Evolutionary conservation across 1,284 basidiomycete genomes (phyloP).

Genomic region (Cerrena zonata): DNA sequence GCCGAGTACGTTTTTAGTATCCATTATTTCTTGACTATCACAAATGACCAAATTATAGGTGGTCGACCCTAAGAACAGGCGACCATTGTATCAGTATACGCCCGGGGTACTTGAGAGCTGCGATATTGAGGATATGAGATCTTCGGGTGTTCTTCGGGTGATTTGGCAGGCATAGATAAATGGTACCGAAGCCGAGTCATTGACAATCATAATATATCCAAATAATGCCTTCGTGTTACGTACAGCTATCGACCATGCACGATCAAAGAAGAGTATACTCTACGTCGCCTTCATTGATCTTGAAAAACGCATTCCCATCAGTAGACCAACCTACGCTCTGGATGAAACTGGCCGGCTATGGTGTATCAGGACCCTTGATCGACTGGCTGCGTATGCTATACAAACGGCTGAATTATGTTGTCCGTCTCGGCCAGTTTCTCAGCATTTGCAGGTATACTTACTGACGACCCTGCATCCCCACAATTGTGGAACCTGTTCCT

Average conservation of each 20-base stretch:
- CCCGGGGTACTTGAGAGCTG: too few relatives aligned
- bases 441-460: conserved; percentile 24
- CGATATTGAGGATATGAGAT: too few relatives aligned
- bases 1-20: too few relatives aligned
- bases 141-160: too few relatives aligned
- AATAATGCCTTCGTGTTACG: conserved; percentile 23
- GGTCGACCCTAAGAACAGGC: too few relatives aligned
- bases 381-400: conserved; percentile 30
- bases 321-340: conserved; percentile 27
- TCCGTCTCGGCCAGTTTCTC: conserved; percentile 20
- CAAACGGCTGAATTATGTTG: conserved; percentile 20
- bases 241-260: conserved; percentile 22
- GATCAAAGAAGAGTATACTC: conserved; percentile 11
- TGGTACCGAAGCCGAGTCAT: too few relatives aligned
- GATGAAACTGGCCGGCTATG: conserved; percentile 21
- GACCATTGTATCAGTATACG: too few relatives aligned
- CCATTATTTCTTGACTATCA: too few relatives aligned
- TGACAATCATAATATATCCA: too few relatives aligned
- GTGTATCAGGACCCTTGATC: conserved; percentile 23
- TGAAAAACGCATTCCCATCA: conserved; percentile 31
- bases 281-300: conserved; percentile 28
- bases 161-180: too few relatives aligned
- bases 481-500: conserved; percentile 30
- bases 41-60: too few relatives aligned
- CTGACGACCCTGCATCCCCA: conserved; percentile 28